Evolutionary conservation across 345 rosid genomes (phyloP), one percentile per base, ranked within the genome.

Genomic region (Eucalyptus guilfoylei): DNA sequence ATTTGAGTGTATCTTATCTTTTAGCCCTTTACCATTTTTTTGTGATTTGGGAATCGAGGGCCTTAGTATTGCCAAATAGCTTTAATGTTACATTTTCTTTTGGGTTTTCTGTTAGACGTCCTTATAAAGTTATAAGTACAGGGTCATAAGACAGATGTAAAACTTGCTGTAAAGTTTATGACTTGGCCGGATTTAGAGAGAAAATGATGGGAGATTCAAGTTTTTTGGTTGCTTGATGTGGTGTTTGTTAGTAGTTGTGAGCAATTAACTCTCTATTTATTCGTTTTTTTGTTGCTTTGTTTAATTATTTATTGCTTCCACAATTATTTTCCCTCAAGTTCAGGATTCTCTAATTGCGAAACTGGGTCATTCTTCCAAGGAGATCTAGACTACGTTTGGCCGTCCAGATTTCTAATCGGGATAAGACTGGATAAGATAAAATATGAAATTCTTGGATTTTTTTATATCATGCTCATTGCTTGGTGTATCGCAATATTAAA

Each of bases 331-430:
- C 42, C 42, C 87, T 48, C n/a, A 30, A 40, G 60, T 55, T 17
- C 90, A 92, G 95, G 94, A 89, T 54, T 49, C 86, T 67, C 92
- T 92, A 49, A 87, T 50, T 14, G 48, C 49, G 88, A 92, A 92
- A 91, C 86, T 89, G 45, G 90, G 89, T 80, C 90, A 86, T 21
- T 47, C 67, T 86, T 47, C 91, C 34, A 90, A 87, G 86, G 91
- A 91, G 14, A 88, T 93, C 89, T 45, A 45, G 12, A 12, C 48
- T 45, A 45, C 12, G 12, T 45, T 45, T 45, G 11, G 4, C 10
- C 48, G 12, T 45, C 12, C 48, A 12, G 4, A 45, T 45, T 45
- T 45, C 4, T 45, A 45, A 45, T 45, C 1, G 12, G 47, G 4
- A 45, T 45, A 45, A 11, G 11, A 45, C 4, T 45, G 12, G 4